A percentile compares a stretch with the other conserved stretches of the same genome.
Conservation (phyloP, 345 rosid genomes). For the Brassica cretica region DNA sequence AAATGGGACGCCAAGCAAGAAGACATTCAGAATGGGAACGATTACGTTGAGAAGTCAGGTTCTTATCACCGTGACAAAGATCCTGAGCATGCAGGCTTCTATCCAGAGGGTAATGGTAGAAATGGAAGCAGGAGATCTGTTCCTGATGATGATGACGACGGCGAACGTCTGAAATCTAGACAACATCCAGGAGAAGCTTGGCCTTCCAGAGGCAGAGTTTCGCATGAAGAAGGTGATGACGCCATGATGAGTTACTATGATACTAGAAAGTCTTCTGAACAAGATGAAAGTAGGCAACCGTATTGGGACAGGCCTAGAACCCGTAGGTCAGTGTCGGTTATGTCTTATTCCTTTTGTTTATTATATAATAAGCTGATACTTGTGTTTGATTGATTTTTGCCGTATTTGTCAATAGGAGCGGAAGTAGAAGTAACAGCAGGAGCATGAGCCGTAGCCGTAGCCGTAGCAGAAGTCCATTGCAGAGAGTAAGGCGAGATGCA, state of each 20-base stretch:
- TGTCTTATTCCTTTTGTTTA: not conserved
- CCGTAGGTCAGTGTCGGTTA: conserved; percentile 48
- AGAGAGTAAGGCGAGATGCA: conserved; percentile 62
- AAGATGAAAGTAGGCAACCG: conserved; percentile 70
- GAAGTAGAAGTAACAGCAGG: conserved; percentile 53
- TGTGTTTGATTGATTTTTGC: conserved; percentile 18
- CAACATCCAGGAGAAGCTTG: conserved; percentile 54
- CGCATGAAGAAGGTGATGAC: conserved; percentile 43
- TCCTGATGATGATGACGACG: conserved; percentile 34
- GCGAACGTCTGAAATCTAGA: conserved; percentile 40
- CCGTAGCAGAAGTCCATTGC: conserved; percentile 74
- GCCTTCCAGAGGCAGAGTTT: conserved; percentile 54
- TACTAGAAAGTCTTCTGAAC: conserved; percentile 75
- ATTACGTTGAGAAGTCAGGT: conserved; percentile 50
- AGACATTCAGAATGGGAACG: conserved; percentile 42
- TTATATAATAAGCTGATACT: not conserved
- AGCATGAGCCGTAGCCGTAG: conserved; percentile 61
- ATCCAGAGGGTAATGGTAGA: conserved; percentile 47
- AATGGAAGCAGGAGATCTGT: conserved; percentile 54
- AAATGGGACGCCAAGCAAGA: conserved; percentile 86
- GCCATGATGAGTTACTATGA: conserved; percentile 53
- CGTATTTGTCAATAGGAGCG: conserved; percentile 10
- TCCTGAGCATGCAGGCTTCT: conserved; percentile 48
- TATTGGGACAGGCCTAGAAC: conserved; percentile 55
- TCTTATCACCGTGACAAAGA: conserved; percentile 48